These are phyloP conservation scores for Paraphaeosphaeria minitans DNA, from an alignment of 2,329 filamentous ascomycete species.

Conservation along the genomic window DNA sequence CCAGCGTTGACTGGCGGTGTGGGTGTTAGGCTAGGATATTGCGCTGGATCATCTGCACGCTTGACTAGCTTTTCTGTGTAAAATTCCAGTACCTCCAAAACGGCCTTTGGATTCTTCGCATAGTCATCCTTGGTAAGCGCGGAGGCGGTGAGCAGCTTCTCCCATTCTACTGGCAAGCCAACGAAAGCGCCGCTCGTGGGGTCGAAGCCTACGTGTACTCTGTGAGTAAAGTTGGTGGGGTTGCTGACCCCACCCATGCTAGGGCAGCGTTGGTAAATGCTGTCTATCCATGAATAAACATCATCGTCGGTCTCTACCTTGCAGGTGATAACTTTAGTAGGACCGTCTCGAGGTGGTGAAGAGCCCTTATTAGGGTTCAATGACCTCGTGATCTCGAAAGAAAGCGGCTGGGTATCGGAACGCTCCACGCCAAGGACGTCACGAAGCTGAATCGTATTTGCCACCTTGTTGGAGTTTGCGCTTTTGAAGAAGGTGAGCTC, in stretches of 20 bases:
- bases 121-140: slow-evolving; percentile 99
- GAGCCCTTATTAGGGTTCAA: slow-evolving; percentile 61
- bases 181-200: slow-evolving; percentile 94
- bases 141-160: slow-evolving; percentile 91
- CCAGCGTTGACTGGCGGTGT: slow-evolving; percentile 62
- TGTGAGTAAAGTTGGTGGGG: slow-evolving; percentile 96
- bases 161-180: slow-evolving; percentile 94
- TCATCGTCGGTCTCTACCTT: slow-evolving; percentile 96
- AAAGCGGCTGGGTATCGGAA: slow-evolving; percentile 87
- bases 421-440: slow-evolving; percentile 90
- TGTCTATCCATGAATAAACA: slow-evolving; percentile 98
- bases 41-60: slow-evolving; percentile 71
- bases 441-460: slow-evolving; percentile 82
- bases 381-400: slow-evolving; percentile 87
- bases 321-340: slow-evolving; percentile 83
- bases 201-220: slow-evolving; percentile 97
- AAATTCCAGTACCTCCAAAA: slow-evolving; percentile 80
- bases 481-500: slow-evolving; percentile 94
- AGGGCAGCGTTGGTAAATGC: slow-evolving; percentile 94
- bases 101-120: slow-evolving; percentile 80
- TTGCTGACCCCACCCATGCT: slow-evolving; percentile 98
- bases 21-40: slow-evolving; percentile 71
- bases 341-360: slow-evolving; percentile 78
- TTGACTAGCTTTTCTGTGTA: slow-evolving; percentile 81
- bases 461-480: slow-evolving; percentile 78